phyloP scores from a whole-genome alignment of 768 basidiomycete genomes.

The Russula sp. region DNA sequence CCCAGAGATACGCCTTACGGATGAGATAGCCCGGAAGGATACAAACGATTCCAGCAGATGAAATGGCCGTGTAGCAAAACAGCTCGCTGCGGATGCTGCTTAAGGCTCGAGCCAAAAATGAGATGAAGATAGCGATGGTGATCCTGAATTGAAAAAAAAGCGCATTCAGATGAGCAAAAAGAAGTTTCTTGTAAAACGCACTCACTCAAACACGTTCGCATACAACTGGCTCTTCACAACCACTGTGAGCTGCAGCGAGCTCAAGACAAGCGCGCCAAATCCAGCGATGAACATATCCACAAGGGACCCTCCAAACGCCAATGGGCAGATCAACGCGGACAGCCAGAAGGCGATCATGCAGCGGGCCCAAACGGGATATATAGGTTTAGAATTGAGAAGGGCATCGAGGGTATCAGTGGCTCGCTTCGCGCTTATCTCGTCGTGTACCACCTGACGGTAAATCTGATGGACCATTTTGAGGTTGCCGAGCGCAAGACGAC shows the following conservation, averaged over 20 bases:
- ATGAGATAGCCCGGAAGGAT: constrained; percentile 86
- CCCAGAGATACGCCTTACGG: constrained; percentile 34
- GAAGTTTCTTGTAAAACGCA: constrained; percentile 9
- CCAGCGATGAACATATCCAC: constrained; percentile 79
- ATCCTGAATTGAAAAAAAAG: constrained; percentile 51
- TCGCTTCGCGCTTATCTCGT: constrained; percentile 75
- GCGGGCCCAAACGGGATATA: constrained; percentile 56
- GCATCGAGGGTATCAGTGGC: constrained; percentile 55
- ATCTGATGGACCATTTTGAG: constrained; percentile 78
- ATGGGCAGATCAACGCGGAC: constrained; percentile 70
- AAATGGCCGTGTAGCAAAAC: constrained; percentile 88
- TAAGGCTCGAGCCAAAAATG: constrained; percentile 71
- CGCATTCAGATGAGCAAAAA: background rate
- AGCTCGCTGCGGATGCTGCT: constrained; percentile 66
- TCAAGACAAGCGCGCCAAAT: constrained; percentile 55
- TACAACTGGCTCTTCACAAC: constrained; percentile 71
- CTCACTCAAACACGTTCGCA: constrained; percentile 86
- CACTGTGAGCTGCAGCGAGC: constrained; percentile 61
- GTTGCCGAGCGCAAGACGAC: constrained; percentile 70
- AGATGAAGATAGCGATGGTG: constrained; percentile 70
- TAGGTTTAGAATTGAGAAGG: constrained; percentile 54
- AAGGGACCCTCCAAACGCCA: constrained; percentile 79
- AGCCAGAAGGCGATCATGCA: constrained; percentile 61
- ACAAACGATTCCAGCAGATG: constrained; percentile 76
- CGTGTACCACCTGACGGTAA: constrained; percentile 83